Evolutionary conservation across 441 rosid species (phyloP), one percentile per base, ranked within the genome.

Genomic region (Adansonia gregorii): DNA sequence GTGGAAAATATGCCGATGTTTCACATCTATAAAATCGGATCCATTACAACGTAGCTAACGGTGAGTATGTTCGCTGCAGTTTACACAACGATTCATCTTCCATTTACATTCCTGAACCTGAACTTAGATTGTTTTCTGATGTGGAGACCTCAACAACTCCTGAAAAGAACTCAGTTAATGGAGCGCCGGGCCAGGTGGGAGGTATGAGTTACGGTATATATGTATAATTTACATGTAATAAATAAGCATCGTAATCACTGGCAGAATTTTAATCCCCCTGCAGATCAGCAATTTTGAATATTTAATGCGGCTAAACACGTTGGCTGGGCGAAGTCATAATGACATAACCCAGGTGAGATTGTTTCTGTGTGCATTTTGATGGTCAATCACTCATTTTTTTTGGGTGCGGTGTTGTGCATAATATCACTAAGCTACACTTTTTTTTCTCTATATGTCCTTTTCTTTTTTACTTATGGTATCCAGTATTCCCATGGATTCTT

Each of bases 151-250:
- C 97, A 94, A 73, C 99, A 93, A 85, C 98, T 97, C 85, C 80
- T 94, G 81, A 91, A 88, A 85, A 91, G 98, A 85, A 94, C 98
- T 79, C 98, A 92, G 74, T 90, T 97, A 66, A 97, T 90, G 98
- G 99, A 97, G 85, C 94, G 95, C 68, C 94, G 99, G 99, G 97
- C 97, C 75, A 93, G 98, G 85, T 92, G 97, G 95, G 99, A 97
- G 99, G 99, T 97, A 91, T 77, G 80, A 46, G 63, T 79, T 59
- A 63, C 22, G 27, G 43, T 72, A 54, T 9, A 55, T 8, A 46
- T 22, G 1, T 15, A 9, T 11, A 59, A 20, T 61, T 74, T 46
- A 48, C 19, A 24, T 15, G n/a, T 17, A 41, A 46, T 31, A 67
- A 43, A 35, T 59, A 77, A 68, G 75, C 45, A 15, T 49, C 74